Conservation (phyloP, 495 filamentous ascomycete genomes). For the Parmelia sp. region DNA sequence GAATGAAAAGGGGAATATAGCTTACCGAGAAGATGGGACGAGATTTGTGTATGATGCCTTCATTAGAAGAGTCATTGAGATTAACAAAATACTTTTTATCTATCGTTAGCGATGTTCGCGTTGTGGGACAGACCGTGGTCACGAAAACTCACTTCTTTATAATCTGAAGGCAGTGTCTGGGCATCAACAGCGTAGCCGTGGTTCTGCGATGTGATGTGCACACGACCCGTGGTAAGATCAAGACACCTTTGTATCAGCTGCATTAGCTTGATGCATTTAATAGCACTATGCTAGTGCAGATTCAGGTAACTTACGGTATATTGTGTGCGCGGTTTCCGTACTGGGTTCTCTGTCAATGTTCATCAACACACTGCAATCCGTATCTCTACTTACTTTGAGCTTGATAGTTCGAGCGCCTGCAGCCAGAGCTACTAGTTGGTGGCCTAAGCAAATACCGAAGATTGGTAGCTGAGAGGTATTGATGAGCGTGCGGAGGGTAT, state of each 20-base stretch:
- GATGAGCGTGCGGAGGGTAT: not conserved
- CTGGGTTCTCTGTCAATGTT: constrained; percentile 7
- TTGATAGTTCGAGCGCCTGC: constrained; percentile 83
- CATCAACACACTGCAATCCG: not conserved
- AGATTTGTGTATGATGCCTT: constrained; percentile 82
- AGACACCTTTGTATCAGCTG: too few species aligned
- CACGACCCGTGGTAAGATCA: constrained; percentile 88
- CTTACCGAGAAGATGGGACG: constrained; percentile 80
- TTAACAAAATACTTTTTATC: not conserved
- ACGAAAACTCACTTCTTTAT: constrained; percentile 84
- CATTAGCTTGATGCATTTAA: too few species aligned
- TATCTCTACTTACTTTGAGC: constrained; percentile 67
- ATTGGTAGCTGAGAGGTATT: not conserved
- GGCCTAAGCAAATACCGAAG: constrained; percentile 74
- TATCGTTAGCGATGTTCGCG: not conserved
- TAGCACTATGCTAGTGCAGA: too few species aligned
- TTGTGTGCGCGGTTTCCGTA: constrained; percentile 99
- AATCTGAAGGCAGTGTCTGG: constrained; percentile 71
- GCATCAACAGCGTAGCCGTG: constrained; percentile 97
- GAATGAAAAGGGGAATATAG: too few species aligned
- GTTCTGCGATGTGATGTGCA: constrained; percentile 98
- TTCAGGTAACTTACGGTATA: constrained; percentile 61
- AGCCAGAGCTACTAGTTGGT: constrained; percentile 87
- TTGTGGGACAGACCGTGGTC: not conserved
- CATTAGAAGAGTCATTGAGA: constrained; percentile 58